Evolutionary conservation across 768 basidiomycete species (phyloP).

Genomic region (Pluteus cervinus): DNA sequence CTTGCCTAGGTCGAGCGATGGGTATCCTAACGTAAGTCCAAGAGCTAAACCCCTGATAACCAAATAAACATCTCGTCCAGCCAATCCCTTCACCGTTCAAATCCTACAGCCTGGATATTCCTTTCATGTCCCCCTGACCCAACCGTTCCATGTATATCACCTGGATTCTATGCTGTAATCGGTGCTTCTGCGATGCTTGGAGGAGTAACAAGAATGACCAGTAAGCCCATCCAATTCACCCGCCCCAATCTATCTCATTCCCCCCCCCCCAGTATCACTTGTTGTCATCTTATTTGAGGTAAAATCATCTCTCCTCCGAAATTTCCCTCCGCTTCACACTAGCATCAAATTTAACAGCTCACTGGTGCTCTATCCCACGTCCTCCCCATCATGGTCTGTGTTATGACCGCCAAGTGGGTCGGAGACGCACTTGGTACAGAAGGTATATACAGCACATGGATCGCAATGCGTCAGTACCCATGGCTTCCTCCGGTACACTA

Average conservation of each 20-base stretch:
- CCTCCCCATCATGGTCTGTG: slow-evolving; percentile 76
- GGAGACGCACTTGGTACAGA: slow-evolving; percentile 66
- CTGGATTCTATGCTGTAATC: slow-evolving; percentile 74
- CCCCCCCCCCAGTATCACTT: slow-evolving; percentile 48
- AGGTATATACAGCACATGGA: slow-evolving; percentile 70
- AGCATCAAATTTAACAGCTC: slow-evolving; percentile 32
- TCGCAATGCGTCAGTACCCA: slow-evolving; percentile 63
- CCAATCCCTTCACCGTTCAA: slow-evolving; percentile 60
- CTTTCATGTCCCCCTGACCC: slow-evolving; percentile 68
- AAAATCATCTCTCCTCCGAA: too few relatives aligned
- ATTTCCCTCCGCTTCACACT: too few relatives aligned
- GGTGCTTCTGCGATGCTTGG: slow-evolving; percentile 73
- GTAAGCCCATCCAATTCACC: slow-evolving; percentile 27
- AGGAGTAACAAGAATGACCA: slow-evolving; percentile 74
- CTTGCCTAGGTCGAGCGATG: slow-evolving; percentile 65
- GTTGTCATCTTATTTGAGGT: slow-evolving; percentile 77
- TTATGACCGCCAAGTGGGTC: slow-evolving; percentile 74
- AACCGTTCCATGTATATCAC: slow-evolving; percentile 60
- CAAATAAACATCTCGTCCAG: slow-evolving; percentile 24
- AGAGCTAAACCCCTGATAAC: neutral
- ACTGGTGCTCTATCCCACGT: slow-evolving; percentile 77
- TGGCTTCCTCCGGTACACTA: slow-evolving; percentile 65
- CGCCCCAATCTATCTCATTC: slow-evolving; percentile 3
- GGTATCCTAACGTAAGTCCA: slow-evolving; percentile 58
- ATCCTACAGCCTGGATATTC: slow-evolving; percentile 66